These are phyloP conservation scores for Comarum palustre DNA, from an alignment of 306 rosid genomes.

Conservation along the genomic window DNA sequence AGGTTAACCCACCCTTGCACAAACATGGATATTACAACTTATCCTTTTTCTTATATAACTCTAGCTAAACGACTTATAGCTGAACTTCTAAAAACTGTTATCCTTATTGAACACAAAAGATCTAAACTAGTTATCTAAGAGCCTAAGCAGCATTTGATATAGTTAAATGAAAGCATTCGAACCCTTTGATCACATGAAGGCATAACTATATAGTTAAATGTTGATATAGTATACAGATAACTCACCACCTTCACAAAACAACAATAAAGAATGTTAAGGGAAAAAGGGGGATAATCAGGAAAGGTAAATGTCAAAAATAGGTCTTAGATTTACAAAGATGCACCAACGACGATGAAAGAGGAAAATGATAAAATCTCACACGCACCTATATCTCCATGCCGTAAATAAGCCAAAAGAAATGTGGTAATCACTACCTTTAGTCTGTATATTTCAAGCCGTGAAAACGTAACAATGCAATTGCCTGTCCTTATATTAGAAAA, in stretches of 20 bases:
- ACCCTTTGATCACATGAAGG: neutral
- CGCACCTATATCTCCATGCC: neutral
- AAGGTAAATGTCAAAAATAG: neutral
- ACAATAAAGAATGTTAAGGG: neutral
- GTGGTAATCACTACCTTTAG: slow-evolving; percentile 55
- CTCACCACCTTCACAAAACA: neutral
- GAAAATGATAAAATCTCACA: neutral
- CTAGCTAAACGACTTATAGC: neutral
- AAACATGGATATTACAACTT: slow-evolving; percentile 5
- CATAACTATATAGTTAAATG: neutral
- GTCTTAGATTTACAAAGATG: neutral
- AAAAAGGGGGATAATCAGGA: neutral
- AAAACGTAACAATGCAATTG: slow-evolving; percentile 85
- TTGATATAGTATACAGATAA: neutral
- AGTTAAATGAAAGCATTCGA: too few species aligned
- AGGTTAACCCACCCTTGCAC: slow-evolving; percentile 1
- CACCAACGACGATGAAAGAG: too few species aligned
- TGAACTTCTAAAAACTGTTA: neutral
- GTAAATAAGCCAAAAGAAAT: slow-evolving; percentile 10
- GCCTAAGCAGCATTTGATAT: neutral
- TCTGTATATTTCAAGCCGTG: slow-evolving; percentile 58
- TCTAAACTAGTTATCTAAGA: neutral
- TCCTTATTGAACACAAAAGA: neutral
- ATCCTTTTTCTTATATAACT: neutral
- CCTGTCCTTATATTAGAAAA: slow-evolving; percentile 68